Base-by-base conservation (phyloP, 768 basidiomycete species). In the Clathrus columnatus region DNA sequence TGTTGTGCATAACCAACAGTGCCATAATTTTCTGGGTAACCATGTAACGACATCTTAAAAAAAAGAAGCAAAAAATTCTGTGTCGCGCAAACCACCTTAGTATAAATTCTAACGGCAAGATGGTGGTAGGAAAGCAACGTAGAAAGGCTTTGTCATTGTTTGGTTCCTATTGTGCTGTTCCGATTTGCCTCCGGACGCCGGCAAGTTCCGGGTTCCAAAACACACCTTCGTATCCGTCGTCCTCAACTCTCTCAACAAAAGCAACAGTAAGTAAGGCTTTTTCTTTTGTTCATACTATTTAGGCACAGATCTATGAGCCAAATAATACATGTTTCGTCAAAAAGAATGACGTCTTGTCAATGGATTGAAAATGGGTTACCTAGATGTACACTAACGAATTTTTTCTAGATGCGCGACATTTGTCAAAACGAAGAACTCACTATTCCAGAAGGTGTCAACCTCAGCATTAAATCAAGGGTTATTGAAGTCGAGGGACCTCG, bases 401-500 rank as follows among this genome's bases (percentile, higher is more conserved):
- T 53, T 59, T 49, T 8, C 36, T 66, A 91, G 87, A 92, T 92
- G 90, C 86, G 86, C 74, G 89, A 91, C 82, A 79, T 92, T 68
- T 81, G 89, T 77, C 80, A 89, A 77, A 91, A 87, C 54, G 92
- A 95, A 86, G 90, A 90, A 71, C 84, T 94, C 74, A 80, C 82
- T 43, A 81, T 95, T 63, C 92, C 92, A 57, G 84, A 86, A 66
- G 83, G 81, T 64, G 85, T 99, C 65, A 82, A 85, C 46, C 83
- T 98, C 61, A 70, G 75, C 68, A 80, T 97, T 75, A 96, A 97
- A 78, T 81, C 94, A 62, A 85, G 96, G 60, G 73, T 92, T 64
- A 87, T 99, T 69, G 85, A 82, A 58, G 94, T 99, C 63, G 84
- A 82, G 61, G 96, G 96, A 27, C 90, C 96, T 54, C 83, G 96